Conservation (phyloP, 208 protist species). For the Balamuthia mandrillaris region DNA sequence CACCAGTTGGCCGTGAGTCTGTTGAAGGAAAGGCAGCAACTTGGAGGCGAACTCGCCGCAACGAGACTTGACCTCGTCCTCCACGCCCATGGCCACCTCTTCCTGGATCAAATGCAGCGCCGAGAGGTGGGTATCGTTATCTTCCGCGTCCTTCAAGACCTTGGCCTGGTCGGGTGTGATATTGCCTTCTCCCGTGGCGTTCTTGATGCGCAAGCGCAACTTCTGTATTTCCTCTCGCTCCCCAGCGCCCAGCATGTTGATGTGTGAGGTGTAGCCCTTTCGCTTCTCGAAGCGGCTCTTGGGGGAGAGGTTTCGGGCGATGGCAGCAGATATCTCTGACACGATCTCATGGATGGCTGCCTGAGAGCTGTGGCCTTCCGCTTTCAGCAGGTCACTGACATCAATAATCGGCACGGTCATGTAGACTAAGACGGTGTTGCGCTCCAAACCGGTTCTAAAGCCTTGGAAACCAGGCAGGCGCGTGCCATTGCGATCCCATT, state of each 20-base stretch:
- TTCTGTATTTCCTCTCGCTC: constrained; percentile 14
- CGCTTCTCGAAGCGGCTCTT: constrained; percentile 2
- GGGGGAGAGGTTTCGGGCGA: constrained; percentile 21
- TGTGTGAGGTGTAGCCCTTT: neutral
- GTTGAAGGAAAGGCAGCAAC: constrained; percentile 19
- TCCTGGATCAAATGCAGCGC: constrained; percentile 6
- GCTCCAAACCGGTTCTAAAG: constrained; percentile 46
- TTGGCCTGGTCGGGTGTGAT: neutral
- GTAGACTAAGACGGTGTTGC: constrained; percentile 53
- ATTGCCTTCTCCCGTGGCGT: neutral
- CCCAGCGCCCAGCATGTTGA: neutral
- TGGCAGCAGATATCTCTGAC: neutral
- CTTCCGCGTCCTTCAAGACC: constrained; percentile 26
- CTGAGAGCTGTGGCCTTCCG: neutral
- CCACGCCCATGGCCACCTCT: neutral
- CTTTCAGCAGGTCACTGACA: constrained; percentile 30
- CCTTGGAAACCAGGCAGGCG: constrained; percentile 36
- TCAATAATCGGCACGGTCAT: constrained; percentile 55
- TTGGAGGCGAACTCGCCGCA: constrained; percentile 7
- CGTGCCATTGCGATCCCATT: constrained; percentile 52
- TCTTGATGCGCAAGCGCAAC: constrained; percentile 23
- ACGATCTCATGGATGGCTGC: neutral
- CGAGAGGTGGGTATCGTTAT: constrained; percentile 13
- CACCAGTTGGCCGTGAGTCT: constrained; percentile 29
- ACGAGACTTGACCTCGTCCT: constrained; percentile 7